These are phyloP conservation scores for Pyricularia grisea DNA, from an alignment of 2,329 filamentous ascomycete species.

Conservation along the genomic window DNA sequence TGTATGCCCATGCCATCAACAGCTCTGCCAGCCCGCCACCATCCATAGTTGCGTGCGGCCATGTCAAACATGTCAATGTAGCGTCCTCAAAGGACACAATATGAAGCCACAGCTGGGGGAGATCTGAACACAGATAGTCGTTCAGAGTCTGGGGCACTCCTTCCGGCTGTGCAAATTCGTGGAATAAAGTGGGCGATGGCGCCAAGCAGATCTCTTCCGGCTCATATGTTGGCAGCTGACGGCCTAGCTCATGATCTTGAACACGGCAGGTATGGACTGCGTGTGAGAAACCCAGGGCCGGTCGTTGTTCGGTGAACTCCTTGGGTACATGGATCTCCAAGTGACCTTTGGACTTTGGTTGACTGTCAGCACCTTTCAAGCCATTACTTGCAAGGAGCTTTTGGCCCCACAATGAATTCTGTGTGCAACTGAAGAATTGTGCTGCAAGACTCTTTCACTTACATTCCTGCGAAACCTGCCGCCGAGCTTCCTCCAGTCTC, in stretches of 20 bases:
- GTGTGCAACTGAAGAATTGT: neutral
- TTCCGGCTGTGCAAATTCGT: conserved; percentile 14
- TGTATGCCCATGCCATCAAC: conserved; percentile 33
- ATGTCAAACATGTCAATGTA: conserved; percentile 35
- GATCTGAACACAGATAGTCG: conserved; percentile 30
- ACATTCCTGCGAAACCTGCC: conserved; percentile 31
- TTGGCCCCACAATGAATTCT: neutral
- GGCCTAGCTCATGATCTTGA: conserved; percentile 29
- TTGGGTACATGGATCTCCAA: conserved; percentile 23
- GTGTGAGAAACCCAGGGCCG: conserved; percentile 30
- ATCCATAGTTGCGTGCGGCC: conserved; percentile 38
- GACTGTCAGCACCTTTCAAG: neutral
- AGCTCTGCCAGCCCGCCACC: conserved; percentile 31
- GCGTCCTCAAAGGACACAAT: conserved; percentile 38
- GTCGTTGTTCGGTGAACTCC: conserved; percentile 20
- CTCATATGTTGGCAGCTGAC: conserved; percentile 23
- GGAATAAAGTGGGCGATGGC: conserved; percentile 9
- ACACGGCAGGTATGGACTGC: conserved; percentile 24
- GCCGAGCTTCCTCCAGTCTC: conserved; percentile 36
- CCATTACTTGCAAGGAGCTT: neutral
- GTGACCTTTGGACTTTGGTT: conserved; percentile 10
- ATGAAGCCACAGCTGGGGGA: conserved; percentile 36
- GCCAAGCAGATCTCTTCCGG: neutral
- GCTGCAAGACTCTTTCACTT: conserved; percentile 4
- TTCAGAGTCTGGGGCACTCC: conserved; percentile 20